Evolutionary conservation across 768 basidiomycete genomes (phyloP).

Genomic region (Psilocybe subaeruginosa): DNA sequence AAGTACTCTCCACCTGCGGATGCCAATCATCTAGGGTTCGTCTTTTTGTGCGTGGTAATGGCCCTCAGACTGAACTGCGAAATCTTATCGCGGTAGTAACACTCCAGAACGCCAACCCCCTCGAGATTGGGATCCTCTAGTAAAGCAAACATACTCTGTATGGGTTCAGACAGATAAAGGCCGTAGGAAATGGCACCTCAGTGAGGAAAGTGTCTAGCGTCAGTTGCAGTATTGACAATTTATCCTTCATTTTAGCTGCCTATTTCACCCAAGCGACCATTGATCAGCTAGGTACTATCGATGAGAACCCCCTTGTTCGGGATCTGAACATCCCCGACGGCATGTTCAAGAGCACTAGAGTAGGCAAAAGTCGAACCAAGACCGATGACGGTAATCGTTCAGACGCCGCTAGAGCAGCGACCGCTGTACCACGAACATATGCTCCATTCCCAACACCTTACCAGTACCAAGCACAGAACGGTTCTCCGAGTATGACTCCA

Average conservation of each 20-base stretch:
- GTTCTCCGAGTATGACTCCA: constrained; percentile 29
- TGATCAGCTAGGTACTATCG: constrained; percentile 71
- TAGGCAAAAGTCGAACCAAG: constrained; percentile 51
- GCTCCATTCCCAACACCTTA: constrained; percentile 42
- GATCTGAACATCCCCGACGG: constrained; percentile 69
- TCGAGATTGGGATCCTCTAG: constrained; percentile 67
- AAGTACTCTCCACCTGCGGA: constrained; percentile 59
- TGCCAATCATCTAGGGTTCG: constrained; percentile 44
- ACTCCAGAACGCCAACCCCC: constrained; percentile 52
- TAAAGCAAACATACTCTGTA: constrained; percentile 86
- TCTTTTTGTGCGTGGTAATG: constrained; percentile 13
- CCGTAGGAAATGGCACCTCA: constrained; percentile 81
- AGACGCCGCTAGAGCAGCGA: constrained; percentile 29
- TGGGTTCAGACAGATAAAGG: constrained; percentile 70
- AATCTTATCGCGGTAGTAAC: constrained; percentile 21
- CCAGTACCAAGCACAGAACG: constrained; percentile 28
- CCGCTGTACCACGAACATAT: constrained; percentile 38
- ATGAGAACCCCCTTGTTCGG: constrained; percentile 61
- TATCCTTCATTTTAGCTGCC: constrained; percentile 53
- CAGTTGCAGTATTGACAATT: constrained; percentile 1
- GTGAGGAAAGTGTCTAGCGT: constrained; percentile 41
- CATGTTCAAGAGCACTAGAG: constrained; percentile 69
- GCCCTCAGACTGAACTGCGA: constrained; percentile 10
- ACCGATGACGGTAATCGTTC: constrained; percentile 38
- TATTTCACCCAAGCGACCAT: constrained; percentile 82